phyloP scores from a whole-genome alignment of 495 filamentous ascomycete species.

The Thermothielavioides terrestris region DNA sequence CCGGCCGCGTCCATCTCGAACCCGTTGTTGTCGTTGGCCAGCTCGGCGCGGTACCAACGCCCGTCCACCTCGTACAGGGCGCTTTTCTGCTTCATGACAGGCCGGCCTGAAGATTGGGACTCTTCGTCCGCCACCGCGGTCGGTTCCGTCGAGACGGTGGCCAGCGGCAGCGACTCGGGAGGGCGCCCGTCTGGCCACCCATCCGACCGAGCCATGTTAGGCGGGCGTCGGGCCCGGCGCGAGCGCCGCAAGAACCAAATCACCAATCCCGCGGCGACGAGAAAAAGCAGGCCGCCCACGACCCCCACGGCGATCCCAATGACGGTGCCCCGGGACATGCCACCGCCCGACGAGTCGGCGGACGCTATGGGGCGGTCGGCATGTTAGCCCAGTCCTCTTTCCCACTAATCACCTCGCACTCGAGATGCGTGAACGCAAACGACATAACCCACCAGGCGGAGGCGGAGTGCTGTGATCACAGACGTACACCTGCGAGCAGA shows the following conservation, averaged over 20 bases:
- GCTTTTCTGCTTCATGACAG: neutral
- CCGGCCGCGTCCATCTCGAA: conserved; percentile 19
- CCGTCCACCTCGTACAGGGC: conserved; percentile 21
- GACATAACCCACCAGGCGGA: conserved; percentile 18
- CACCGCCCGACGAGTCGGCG: neutral
- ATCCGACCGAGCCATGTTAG: too few relatives aligned
- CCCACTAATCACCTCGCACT: too few relatives aligned
- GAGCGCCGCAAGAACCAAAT: conserved; percentile 13
- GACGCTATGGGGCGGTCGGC: neutral
- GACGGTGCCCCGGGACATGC: conserved; percentile 18
- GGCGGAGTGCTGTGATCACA: conserved; percentile 27
- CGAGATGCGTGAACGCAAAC: neutral
- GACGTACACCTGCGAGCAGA: conserved; percentile 28
- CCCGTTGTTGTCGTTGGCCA: conserved; percentile 11
- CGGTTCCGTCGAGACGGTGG: neutral
- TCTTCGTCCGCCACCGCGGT: neutral
- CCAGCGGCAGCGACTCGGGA: neutral
- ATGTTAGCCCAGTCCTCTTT: neutral
- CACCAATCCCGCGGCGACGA: conserved; percentile 4
- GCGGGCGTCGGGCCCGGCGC: neutral
- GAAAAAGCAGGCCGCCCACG: conserved; percentile 12
- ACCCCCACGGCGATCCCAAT: conserved; percentile 20
- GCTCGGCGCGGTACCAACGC: conserved; percentile 16
- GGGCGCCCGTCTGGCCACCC: too few relatives aligned
- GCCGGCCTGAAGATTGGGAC: neutral